Conservation (phyloP, 495 filamentous ascomycete species). For the Lepidopterella palustris region DNA sequence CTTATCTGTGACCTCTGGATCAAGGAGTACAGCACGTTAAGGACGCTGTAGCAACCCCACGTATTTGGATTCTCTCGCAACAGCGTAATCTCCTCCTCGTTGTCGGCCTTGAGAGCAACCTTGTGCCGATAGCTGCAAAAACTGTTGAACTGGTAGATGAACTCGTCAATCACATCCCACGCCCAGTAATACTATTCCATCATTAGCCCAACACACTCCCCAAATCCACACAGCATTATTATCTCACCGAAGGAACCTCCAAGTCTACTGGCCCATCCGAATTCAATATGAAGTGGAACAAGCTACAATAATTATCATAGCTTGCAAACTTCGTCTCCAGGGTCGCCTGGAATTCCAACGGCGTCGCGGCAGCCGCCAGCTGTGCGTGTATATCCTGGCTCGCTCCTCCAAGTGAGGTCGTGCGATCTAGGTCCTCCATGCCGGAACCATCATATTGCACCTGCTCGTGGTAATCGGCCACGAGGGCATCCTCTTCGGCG, state of each 20-base stretch:
- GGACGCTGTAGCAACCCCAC: conserved; percentile 98
- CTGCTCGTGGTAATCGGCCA: conserved; percentile 90
- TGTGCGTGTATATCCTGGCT: conserved; percentile 79
- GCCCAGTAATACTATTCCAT: conserved; percentile 87
- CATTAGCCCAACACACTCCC: background rate
- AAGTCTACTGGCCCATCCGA: conserved; percentile 95
- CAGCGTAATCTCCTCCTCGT: conserved; percentile 81
- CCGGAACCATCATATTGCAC: conserved; percentile 84
- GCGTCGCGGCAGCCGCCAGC: conserved; percentile 82
- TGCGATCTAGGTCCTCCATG: conserved; percentile 68
- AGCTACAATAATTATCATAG: conserved; percentile 98
- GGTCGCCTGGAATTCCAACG: conserved; percentile 88
- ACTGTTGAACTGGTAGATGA: conserved; percentile 99
- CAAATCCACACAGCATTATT: background rate
- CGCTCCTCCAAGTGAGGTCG: conserved; percentile 31
- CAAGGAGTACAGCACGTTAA: conserved; percentile 98
- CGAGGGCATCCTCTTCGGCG: conserved; percentile 87
- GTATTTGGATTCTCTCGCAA: conserved; percentile 95
- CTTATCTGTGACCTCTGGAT: conserved; percentile 97
- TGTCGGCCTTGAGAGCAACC: conserved; percentile 75
- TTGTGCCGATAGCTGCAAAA: conserved; percentile 94
- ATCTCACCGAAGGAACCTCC: conserved; percentile 79
- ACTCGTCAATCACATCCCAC: conserved; percentile 99
- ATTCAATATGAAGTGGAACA: conserved; percentile 98
- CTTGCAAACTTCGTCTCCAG: conserved; percentile 94